Evolutionary conservation across 176 grass and related monocot genomes (phyloP).

Genomic region (Panicum miliaceum): DNA sequence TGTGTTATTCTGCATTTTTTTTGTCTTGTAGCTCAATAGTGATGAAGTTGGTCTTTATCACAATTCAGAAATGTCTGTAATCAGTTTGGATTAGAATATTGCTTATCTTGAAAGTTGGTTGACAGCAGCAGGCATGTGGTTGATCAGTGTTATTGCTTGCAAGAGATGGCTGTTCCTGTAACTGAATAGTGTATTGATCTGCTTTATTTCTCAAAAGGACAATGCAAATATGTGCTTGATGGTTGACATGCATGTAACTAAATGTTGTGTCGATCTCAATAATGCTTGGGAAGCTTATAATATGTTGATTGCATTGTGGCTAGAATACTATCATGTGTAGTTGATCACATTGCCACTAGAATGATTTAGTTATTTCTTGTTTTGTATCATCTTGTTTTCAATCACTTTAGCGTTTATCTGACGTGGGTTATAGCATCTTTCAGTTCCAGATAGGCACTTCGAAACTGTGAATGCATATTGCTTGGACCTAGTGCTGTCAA

Average conservation of each 20-base stretch:
- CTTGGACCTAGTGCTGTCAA: neutral
- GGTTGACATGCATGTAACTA: neutral
- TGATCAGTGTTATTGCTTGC: neutral
- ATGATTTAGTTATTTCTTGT: neutral
- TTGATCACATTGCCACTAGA: neutral
- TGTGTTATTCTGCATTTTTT: neutral
- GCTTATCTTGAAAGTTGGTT: neutral
- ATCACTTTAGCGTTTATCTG: slow-evolving; percentile 8
- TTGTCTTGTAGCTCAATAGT: neutral
- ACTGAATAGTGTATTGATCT: neutral
- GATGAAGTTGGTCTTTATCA: neutral
- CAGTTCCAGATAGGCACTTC: neutral
- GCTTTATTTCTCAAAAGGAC: neutral
- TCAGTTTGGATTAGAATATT: slow-evolving; percentile 10
- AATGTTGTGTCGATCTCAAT: neutral
- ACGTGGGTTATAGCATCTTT: neutral
- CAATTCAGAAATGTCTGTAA: neutral
- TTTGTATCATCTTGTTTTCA: neutral
- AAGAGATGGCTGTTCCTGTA: neutral
- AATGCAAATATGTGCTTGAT: neutral
- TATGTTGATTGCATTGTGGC: neutral
- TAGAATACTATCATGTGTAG: slow-evolving; percentile 4
- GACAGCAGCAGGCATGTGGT: neutral
- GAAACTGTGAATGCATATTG: slow-evolving; percentile 12
- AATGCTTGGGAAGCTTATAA: neutral